Base-by-base conservation (phyloP, 1,284 basidiomycete genomes). In the Mycena citricolor region DNA sequence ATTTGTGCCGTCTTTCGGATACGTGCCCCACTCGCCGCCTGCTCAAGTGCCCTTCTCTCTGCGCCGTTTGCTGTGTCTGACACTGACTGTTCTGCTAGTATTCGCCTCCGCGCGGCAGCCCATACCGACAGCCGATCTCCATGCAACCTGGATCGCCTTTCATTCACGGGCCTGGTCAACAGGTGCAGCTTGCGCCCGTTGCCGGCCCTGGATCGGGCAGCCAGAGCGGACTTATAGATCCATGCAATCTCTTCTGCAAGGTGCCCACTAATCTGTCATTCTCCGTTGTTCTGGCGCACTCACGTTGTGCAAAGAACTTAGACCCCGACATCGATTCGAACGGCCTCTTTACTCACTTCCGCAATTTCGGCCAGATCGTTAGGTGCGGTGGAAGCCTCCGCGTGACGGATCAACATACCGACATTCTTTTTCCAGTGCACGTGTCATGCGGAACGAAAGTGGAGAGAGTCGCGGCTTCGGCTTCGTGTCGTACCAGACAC, bases 391-490 rank as follows among this genome's bases (percentile, higher is more conserved):
- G 23, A 38, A 23, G 13, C 5, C 29, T 26, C 20, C 19, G 14
- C 43, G 44, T 40, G 14, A 32, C 28, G n/a, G n/a, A n/a, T n/a
- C n/a, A n/a, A n/a, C n/a, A n/a, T n/a, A n/a, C n/a, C n/a, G n/a
- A n/a, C n/a, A n/a, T n/a, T n/a, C 37, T 22, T 21, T 22, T 33
- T 4, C 44, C 47, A 92, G 92, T 61, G 93, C 93, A 20, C 82
- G 92, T 46, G 90, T 97, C 37, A 97, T 97, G 94, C 81, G 90
- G 19, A 93, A 93, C 58, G 86, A 93, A 55, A 70, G 60, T 38
- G 87, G 89, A 17, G 81, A 87, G 42, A 90, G 87, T 62, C 84
- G 90, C 45, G 92, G 92, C 5, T 97, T 95, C 60, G 94, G 94
- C n/a, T 98, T 97, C 60, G 94, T 97, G 45, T 91, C 88, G 20